phyloP scores from a whole-genome alignment of 495 filamentous ascomycete species.

The Annulohypoxylon bovei region DNA sequence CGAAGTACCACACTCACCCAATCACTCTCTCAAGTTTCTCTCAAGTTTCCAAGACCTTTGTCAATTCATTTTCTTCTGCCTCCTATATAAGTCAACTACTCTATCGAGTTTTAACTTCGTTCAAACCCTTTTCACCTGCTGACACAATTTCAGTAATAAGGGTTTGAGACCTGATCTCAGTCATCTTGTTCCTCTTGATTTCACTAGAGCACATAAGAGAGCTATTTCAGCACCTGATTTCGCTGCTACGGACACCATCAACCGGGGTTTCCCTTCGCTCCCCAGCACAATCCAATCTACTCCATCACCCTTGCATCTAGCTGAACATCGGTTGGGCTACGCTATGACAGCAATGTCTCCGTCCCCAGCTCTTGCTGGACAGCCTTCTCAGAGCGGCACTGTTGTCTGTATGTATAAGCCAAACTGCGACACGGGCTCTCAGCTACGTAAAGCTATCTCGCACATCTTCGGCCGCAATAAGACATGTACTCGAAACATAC shows the following conservation, averaged over 20 bases:
- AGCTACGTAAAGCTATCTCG: slow-evolving; percentile 77
- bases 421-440: slow-evolving; percentile 61
- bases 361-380: slow-evolving; percentile 19
- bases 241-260: slow-evolving; percentile 18
- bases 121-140: not conserved
- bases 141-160: slow-evolving; percentile 21
- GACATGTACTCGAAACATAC: slow-evolving; percentile 72
- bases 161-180: slow-evolving; percentile 13
- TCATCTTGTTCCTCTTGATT: slow-evolving; percentile 22
- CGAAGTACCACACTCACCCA: not conserved
- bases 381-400: slow-evolving; percentile 29
- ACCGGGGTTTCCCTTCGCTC: not conserved
- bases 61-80: not conserved
- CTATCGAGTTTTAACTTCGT: not conserved
- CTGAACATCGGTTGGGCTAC: slow-evolving; percentile 12
- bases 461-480: slow-evolving; percentile 94
- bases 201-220: slow-evolving; percentile 48
- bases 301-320: slow-evolving; percentile 6
- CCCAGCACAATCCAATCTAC: not conserved
- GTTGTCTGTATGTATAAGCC: slow-evolving; percentile 49
- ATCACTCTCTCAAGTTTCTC: not conserved
- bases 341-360: slow-evolving; percentile 35
- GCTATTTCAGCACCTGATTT: slow-evolving; percentile 53
- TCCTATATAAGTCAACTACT: slow-evolving; percentile 2
- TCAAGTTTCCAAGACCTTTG: not conserved